Base-by-base conservation (phyloP, 2,329 filamentous ascomycete genomes). In the Xylariomycetidae sp. region DNA sequence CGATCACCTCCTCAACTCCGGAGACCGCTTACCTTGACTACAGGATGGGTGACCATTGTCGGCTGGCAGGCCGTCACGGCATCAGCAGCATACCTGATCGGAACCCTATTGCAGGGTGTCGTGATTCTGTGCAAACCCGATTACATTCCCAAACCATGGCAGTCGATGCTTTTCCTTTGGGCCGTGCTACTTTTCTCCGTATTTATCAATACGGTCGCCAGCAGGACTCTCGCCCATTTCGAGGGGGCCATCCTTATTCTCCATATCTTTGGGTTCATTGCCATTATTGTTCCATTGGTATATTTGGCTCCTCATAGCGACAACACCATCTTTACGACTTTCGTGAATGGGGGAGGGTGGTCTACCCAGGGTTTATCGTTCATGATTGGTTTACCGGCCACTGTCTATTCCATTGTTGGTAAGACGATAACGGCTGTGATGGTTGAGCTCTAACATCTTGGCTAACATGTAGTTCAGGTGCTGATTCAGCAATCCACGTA, bases 261-360 rank as follows among this genome's bases (percentile, higher is more conserved):
- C 3, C 35, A 38, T 16, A 27, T 38, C 12, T 16, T 38, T 3
- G 35, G 30, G 8, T 38, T 38, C 15, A 33, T 38, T 16, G 26
- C 15, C 13, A 25, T 30, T 6, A 9, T 38, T 3, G 31, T 34
- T 19, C 31, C 36, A 12, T 20, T 34, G 2, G 33, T 41, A 3
- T 41, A 32, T 16, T 19, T 41, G 11, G 20, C 34, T 17, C 34
- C 37, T 3, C 41, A 43, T 26, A 19, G 20, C 3, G 30, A 41
- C 19, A 16, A 20, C 9, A 40, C 40, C 6, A 3, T 43, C n/a
- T 43, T 36, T n/a, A 41, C 37, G 8, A 38, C 35, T 3, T 41
- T 38, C 16, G 29, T 38, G 16, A 41, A 41, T 25, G 11, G 13
- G 4, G 34, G 41, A 5, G 37, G 27, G 4, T 43, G 41, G 41